Conservation (phyloP, 148 eudicot species). For the Chenopodium album region DNA sequence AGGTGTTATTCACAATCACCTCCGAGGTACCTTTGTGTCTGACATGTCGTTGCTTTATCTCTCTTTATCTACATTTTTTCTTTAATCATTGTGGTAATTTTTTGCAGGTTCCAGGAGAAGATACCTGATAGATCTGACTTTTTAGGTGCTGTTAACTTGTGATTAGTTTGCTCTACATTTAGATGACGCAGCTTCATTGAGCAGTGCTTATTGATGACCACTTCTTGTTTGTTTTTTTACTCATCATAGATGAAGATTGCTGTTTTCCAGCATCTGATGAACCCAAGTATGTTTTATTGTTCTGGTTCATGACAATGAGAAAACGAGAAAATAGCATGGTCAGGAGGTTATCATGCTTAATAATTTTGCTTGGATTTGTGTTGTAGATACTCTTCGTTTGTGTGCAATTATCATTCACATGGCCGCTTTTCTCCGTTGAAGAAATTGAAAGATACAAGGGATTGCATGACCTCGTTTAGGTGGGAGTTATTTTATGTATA, state of each 20-base stretch:
- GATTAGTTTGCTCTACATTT: slow-evolving; percentile 10
- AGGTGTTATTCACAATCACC: slow-evolving; percentile 17
- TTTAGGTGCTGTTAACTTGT: slow-evolving; percentile 27
- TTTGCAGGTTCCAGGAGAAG: slow-evolving; percentile 29
- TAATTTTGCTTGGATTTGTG: slow-evolving; percentile 2
- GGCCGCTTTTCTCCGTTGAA: slow-evolving; percentile 8
- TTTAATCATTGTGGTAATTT: slow-evolving; percentile 8
- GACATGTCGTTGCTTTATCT: neutral
- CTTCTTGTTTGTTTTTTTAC: slow-evolving; percentile 9
- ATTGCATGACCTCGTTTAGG: slow-evolving; percentile 30
- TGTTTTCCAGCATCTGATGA: slow-evolving; percentile 18
- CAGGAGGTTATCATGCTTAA: slow-evolving; percentile 1
- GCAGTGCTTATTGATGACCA: slow-evolving; percentile 9
- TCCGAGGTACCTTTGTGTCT: slow-evolving; percentile 22
- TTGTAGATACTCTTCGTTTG: slow-evolving; percentile 22
- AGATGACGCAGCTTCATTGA: slow-evolving; percentile 7
- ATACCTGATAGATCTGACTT: slow-evolving; percentile 13
- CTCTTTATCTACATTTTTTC: neutral
- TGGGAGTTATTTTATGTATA: slow-evolving; percentile 11
- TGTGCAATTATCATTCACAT: slow-evolving; percentile 15
- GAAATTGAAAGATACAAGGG: slow-evolving; percentile 15
- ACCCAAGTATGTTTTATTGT: slow-evolving; percentile 25
- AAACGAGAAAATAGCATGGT: neutral
- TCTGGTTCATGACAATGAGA: neutral
- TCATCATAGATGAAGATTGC: slow-evolving; percentile 26